Evolutionary conservation across 2,329 filamentous ascomycete species (phyloP).

Genomic region (Alternaria incomplexa): DNA sequence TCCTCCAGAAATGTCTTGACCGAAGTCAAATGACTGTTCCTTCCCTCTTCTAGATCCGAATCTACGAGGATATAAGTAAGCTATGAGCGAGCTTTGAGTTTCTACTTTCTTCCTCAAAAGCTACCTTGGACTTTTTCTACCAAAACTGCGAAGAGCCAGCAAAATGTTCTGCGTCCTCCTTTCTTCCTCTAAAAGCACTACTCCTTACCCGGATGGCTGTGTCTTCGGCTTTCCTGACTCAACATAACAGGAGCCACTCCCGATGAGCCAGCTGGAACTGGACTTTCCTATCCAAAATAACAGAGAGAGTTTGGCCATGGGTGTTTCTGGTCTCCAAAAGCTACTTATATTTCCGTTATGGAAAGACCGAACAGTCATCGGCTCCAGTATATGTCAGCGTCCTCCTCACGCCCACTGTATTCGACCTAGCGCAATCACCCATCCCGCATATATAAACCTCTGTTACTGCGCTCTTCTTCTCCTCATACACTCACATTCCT

Average conservation of each 20-base stretch:
- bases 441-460: neutral
- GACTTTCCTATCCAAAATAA: neutral
- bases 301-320: neutral
- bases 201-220: too few relatives aligned
- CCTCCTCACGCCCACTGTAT: neutral
- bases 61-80: neutral
- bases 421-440: neutral
- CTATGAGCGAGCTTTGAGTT: neutral
- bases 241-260: neutral
- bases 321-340: neutral
- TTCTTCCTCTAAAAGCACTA: neutral
- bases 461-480: neutral
- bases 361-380: accelerated
- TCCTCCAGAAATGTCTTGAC: neutral
- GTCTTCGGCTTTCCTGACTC: neutral
- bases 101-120: accelerated
- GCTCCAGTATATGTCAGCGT: accelerated
- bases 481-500: neutral
- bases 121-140: neutral
- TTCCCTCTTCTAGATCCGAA: neutral
- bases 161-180: neutral
- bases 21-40: neutral
- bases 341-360: accelerated
- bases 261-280: neutral
- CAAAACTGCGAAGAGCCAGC: neutral